Percentiles rank a stretch among this genome's conserved stretches.
phyloP scores from a whole-genome alignment of 805 yeast genomes.

The Candida railenensis region DNA sequence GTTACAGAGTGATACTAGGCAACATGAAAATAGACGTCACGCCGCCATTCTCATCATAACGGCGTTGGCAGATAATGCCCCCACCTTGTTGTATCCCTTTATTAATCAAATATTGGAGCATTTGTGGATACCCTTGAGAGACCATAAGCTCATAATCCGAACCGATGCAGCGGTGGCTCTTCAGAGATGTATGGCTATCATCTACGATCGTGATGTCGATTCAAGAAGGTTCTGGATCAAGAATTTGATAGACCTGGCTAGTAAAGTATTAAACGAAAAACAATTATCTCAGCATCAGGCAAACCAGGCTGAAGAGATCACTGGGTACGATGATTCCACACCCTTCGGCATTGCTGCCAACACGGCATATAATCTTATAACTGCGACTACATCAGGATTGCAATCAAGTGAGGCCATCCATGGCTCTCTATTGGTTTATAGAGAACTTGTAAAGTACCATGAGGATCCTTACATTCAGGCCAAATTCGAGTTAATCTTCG shows the following conservation, averaged over 20 bases:
- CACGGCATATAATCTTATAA: constrained; percentile 19
- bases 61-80: constrained; percentile 83
- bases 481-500: constrained; percentile 75
- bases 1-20: constrained; percentile 78
- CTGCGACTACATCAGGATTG: constrained; percentile 16
- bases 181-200: constrained; percentile 73
- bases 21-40: constrained; percentile 76
- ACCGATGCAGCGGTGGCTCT: constrained; percentile 82
- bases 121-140: constrained; percentile 86
- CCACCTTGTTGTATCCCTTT: constrained; percentile 76
- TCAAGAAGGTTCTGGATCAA: constrained; percentile 75
- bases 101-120: constrained; percentile 76
- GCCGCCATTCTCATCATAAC: constrained; percentile 84
- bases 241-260: constrained; percentile 66
- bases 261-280: constrained; percentile 50
- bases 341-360: constrained; percentile 10
- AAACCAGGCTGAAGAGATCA: constrained; percentile 1
- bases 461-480: constrained; percentile 72
- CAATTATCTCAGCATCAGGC: constrained; percentile 9
- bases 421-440: constrained; percentile 78
- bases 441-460: constrained; percentile 66
- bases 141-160: constrained; percentile 70
- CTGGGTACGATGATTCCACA: constrained; percentile 2
- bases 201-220: constrained; percentile 73
- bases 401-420: constrained; percentile 69